Base-by-base conservation (phyloP, 1,139 yeast genomes). In the Sugiyamaella paludigena region DNA sequence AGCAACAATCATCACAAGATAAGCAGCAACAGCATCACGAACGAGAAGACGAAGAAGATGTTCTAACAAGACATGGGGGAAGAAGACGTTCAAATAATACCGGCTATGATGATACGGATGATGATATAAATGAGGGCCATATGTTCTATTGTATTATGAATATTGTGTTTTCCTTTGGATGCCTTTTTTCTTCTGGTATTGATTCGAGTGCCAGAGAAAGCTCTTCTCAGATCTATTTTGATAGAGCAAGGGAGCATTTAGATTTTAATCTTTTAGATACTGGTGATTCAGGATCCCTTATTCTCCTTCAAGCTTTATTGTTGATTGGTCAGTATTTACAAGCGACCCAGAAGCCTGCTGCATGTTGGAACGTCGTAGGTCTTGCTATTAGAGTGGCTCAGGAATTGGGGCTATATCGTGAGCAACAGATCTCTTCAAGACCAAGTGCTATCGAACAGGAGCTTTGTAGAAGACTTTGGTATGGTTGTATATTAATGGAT, bases 311-410 rank as follows among this genome's bases (percentile, higher is more conserved):
- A 43, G 57, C 56, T 2, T 42, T 57, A n/a, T 35, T 56, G 12
- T 40, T 57, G 16, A 42, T 37, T 11, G 56, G 59, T 29, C 59
- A 57, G 35, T 57, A 52, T 40, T 43, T 57, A 9, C 59, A 56
- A 48, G 59, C 57, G n/a, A 54, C 59, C 8, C 43, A 50, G 10
- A 48, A 45, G 37, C 55, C 58, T 6, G 47, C 47, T 4, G 45
- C 48, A 8, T 56, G 59, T 45, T 56, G 59, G 59, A 54, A 54
- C 42, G 52, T 53, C 2, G 49, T 52, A 4, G 59, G 59, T 2
- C 41, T 58, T n/a, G 51, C 61, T 6, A 51, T 56, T 19, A 38
- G 61, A 24, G 56, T 59, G 7, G 62, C 59, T 2, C 62, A 59
- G 38, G 54, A 55, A 12, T 50, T 55, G 47, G 63, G 63, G 2